These are phyloP conservation scores for Penicillium digitatum DNA, from an alignment of 2,329 filamentous ascomycete species.

Conservation along the genomic window DNA sequence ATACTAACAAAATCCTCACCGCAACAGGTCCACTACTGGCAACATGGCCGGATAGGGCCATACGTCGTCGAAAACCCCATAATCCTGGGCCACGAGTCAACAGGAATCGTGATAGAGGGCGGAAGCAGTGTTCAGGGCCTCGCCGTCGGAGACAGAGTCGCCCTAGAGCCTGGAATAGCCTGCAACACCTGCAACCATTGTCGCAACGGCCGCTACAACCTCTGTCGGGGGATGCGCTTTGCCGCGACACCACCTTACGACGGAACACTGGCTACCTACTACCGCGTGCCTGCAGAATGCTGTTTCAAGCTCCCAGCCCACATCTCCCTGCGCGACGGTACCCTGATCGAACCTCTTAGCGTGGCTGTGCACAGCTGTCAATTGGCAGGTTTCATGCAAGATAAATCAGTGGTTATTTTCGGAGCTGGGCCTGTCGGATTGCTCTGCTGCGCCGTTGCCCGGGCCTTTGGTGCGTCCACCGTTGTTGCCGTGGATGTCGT, in stretches of 20 bases:
- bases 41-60: slow-evolving; percentile 37
- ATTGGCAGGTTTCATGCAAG: slow-evolving; percentile 66
- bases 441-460: slow-evolving; percentile 76
- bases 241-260: slow-evolving; percentile 84
- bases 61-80: slow-evolving; percentile 37
- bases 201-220: slow-evolving; percentile 76
- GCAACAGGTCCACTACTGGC: slow-evolving; percentile 39
- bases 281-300: slow-evolving; percentile 73
- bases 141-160: slow-evolving; percentile 64
- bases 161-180: slow-evolving; percentile 68
- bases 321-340: slow-evolving; percentile 68
- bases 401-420: slow-evolving; percentile 74
- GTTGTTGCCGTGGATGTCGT: slow-evolving; percentile 75
- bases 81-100: slow-evolving; percentile 62
- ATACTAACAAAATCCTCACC: background rate
- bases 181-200: slow-evolving; percentile 69
- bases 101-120: slow-evolving; percentile 58
- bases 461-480: slow-evolving; percentile 71
- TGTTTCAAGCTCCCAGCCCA: slow-evolving; percentile 72
- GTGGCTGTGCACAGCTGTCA: slow-evolving; percentile 77
- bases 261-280: slow-evolving; percentile 81
- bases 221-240: slow-evolving; percentile 79
- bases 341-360: slow-evolving; percentile 78
- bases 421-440: slow-evolving; percentile 81
- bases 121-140: slow-evolving; percentile 54